phyloP scores from a whole-genome alignment of 345 rosid species.

The Raphanus sativus region DNA sequence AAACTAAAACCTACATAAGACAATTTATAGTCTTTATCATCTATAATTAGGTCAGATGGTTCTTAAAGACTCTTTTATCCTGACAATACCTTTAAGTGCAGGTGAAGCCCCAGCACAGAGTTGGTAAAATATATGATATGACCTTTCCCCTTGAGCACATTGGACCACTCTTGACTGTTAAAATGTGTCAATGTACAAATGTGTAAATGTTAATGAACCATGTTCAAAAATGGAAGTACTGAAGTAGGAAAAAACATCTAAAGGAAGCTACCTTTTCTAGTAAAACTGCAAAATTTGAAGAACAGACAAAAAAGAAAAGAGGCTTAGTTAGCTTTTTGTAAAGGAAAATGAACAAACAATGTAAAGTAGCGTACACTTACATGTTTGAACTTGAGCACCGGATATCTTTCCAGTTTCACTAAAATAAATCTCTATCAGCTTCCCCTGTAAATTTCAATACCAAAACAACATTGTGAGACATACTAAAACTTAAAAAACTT shows the following conservation, averaged over 20 bases:
- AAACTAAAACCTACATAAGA: too few species aligned
- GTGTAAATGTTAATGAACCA: slow-evolving; percentile 1
- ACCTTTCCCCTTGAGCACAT: slow-evolving; percentile 93
- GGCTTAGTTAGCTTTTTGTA: slow-evolving; percentile 39
- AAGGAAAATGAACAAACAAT: slow-evolving; percentile 11
- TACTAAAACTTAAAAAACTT: neutral
- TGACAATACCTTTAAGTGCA: slow-evolving; percentile 63
- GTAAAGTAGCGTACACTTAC: slow-evolving; percentile 51
- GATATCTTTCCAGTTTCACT: slow-evolving; percentile 97
- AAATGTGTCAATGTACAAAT: slow-evolving; percentile 18
- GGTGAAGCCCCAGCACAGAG: slow-evolving; percentile 93
- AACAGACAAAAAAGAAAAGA: slow-evolving; percentile 31
- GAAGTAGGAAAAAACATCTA: slow-evolving; percentile 35
- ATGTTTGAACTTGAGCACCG: slow-evolving; percentile 95
- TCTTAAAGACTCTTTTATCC: neutral
- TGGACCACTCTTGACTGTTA: slow-evolving; percentile 99
- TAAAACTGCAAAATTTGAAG: slow-evolving; percentile 61
- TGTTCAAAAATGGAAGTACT: slow-evolving; percentile 5
- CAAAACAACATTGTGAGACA: slow-evolving; percentile 14
- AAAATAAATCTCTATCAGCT: slow-evolving; percentile 91
- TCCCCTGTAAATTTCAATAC: slow-evolving; percentile 62
- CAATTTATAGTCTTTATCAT: too few species aligned
- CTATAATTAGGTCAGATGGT: neutral
- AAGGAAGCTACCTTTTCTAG: slow-evolving; percentile 81
- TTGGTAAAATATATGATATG: slow-evolving; percentile 98